Evolutionary conservation across 2,329 filamentous ascomycete species (phyloP).

Genomic region (Ascochyta clinopodiicola): DNA sequence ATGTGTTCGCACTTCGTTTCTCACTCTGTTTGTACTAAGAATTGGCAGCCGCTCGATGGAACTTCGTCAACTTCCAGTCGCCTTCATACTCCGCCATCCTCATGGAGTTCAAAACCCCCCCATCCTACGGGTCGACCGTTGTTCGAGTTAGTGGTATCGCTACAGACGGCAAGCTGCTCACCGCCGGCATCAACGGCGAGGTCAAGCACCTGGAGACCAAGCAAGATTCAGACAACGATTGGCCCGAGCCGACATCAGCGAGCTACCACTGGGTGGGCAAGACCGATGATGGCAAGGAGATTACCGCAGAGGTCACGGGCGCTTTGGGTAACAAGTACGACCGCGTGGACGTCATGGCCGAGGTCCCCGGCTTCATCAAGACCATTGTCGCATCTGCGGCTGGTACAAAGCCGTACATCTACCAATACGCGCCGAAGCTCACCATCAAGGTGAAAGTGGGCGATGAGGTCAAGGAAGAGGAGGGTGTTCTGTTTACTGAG

Average conservation of each 20-base stretch:
- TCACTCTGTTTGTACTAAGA: conserved; percentile 18
- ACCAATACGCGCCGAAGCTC: conserved; percentile 82
- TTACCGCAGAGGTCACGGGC: conserved; percentile 74
- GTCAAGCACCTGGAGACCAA: conserved; percentile 73
- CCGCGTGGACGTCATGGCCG: conserved; percentile 92
- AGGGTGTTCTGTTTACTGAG: conserved; percentile 82
- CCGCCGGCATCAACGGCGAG: conserved; percentile 70
- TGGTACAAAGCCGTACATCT: conserved; percentile 96
- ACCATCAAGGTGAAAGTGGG: conserved; percentile 85
- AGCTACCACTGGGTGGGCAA: conserved; percentile 81
- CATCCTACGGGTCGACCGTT: conserved; percentile 85
- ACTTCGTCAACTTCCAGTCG: conserved; percentile 90
- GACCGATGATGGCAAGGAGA: conserved; percentile 75
- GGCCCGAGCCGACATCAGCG: conserved; percentile 82
- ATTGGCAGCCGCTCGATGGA: conserved; percentile 76
- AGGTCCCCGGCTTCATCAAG: conserved; percentile 96
- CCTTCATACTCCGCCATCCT: conserved; percentile 84
- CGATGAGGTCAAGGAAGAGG: conserved; percentile 77
- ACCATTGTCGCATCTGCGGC: conserved; percentile 85
- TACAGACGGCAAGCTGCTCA: conserved; percentile 80
- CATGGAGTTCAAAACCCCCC: conserved; percentile 96
- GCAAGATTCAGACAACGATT: conserved; percentile 78
- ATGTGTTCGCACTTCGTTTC: conserved; percentile 31
- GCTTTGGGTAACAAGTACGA: conserved; percentile 74
- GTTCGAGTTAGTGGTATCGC: conserved; percentile 84